These are phyloP conservation scores for Cotoneaster glaucophyllus DNA, from an alignment of 306 rosid species.

Conservation along the genomic window DNA sequence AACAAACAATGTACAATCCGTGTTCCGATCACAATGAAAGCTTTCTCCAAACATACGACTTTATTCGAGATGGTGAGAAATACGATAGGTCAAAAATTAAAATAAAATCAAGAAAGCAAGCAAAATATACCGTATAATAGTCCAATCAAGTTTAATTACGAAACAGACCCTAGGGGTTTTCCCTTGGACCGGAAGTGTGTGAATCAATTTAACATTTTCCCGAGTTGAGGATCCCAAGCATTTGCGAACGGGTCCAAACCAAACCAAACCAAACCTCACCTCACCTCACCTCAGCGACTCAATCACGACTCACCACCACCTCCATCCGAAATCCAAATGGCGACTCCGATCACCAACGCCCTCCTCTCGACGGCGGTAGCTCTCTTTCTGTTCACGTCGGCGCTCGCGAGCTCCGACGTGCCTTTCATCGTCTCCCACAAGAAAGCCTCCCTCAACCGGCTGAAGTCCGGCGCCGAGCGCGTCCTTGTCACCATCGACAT, in stretches of 20 bases:
- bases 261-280: not conserved
- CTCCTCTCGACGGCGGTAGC: conserved; percentile 31
- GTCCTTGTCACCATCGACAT: conserved; percentile 84
- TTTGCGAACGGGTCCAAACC: not conserved
- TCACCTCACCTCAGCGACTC: not conserved
- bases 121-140: too few relatives aligned
- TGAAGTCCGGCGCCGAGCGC: conserved; percentile 86
- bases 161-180: not conserved
- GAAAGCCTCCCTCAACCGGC: conserved; percentile 87
- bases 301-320: not conserved
- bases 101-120: too few relatives aligned
- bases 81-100: too few relatives aligned
- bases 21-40: rapidly evolving
- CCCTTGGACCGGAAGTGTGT: not conserved
- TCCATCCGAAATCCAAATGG: conserved; percentile 35
- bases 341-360: conserved; percentile 34
- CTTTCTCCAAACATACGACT: too few relatives aligned
- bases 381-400: conserved; percentile 33
- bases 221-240: not conserved
- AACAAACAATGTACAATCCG: rapidly evolving
- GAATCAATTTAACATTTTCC: not conserved
- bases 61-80: too few relatives aligned
- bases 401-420: conserved; percentile 61
- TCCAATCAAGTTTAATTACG: not conserved
- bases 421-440: conserved; percentile 93